A percentile compares a stretch with the other conserved stretches of the same genome.
phyloP scores from a whole-genome alignment of 164 flowering plant species.

The Aristolochia californica region DNA sequence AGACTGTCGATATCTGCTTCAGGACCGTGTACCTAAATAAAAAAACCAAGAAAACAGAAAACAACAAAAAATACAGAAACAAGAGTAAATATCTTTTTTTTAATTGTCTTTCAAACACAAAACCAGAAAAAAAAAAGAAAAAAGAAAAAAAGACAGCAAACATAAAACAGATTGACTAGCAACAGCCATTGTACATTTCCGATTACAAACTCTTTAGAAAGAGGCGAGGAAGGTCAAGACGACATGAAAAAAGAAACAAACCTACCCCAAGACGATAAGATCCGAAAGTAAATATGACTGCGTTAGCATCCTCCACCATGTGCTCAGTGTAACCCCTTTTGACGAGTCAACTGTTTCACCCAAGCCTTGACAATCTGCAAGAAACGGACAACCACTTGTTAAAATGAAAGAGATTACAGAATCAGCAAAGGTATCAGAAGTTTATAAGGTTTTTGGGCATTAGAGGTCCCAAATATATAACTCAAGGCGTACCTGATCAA shows the following conservation, averaged over 20 bases:
- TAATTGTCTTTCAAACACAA: no score
- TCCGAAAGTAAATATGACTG: constrained; percentile 83
- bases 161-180: no score
- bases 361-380: constrained; percentile 68
- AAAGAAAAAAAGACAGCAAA: no score
- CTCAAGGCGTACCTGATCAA: constrained; percentile 38
- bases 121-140: no score
- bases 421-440: neutral
- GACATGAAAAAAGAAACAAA: neutral
- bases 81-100: no score
- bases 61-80: no score
- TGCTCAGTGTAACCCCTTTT: constrained; percentile 83
- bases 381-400: neutral
- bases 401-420: neutral
- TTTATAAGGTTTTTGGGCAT: no score
- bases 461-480: no score
- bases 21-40: constrained; percentile 79
- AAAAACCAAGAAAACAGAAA: neutral
- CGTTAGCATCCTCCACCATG: constrained; percentile 96
- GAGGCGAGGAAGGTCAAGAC: no score
- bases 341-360: constrained; percentile 85
- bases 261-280: constrained; percentile 88
- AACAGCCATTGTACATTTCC: no score
- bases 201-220: no score
- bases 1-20: constrained; percentile 92